phyloP scores from a whole-genome alignment of 495 filamentous ascomycete genomes.

The Thozetella sp. region DNA sequence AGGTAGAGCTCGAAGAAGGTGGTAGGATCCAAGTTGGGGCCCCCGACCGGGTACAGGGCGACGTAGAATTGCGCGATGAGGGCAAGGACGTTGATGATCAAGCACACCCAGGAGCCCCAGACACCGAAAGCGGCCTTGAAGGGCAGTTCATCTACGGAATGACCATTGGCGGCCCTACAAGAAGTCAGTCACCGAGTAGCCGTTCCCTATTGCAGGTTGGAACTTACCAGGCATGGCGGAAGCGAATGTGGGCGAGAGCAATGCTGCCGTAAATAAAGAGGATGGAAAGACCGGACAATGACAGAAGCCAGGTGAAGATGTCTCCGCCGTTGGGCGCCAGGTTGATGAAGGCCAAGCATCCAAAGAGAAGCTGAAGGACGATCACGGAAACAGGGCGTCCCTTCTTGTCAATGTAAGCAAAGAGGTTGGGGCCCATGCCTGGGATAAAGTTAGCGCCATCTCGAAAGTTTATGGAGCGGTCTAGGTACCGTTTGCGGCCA shows the following conservation, averaged over 20 bases:
- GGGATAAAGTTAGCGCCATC: conserved; percentile 33
- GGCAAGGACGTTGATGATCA: conserved; percentile 71
- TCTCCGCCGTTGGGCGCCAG: conserved; percentile 52
- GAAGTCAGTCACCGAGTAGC: conserved; percentile 1
- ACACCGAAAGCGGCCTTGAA: conserved; percentile 71
- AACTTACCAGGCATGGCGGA: conserved; percentile 59
- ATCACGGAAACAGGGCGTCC: conserved; percentile 70
- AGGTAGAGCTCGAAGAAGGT: conserved; percentile 71
- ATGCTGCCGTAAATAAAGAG: conserved; percentile 83
- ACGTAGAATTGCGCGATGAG: conserved; percentile 82
- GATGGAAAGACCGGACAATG: conserved; percentile 73
- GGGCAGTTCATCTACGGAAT: conserved; percentile 68
- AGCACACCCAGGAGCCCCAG: conserved; percentile 74
- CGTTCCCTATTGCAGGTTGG: neutral
- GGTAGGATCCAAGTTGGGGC: conserved; percentile 33
- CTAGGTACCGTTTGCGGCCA: conserved; percentile 74
- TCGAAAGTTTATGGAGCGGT: conserved; percentile 37
- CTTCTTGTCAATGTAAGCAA: conserved; percentile 70
- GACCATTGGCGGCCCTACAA: conserved; percentile 59
- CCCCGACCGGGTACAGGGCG: conserved; percentile 69
- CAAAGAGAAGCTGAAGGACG: conserved; percentile 57
- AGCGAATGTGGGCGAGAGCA: conserved; percentile 75
- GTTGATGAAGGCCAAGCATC: conserved; percentile 69
- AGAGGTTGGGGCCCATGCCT: conserved; percentile 65
- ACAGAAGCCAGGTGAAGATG: conserved; percentile 76